A percentile compares a stretch with the other conserved stretches of the same genome.
Evolutionary conservation across 106 monocot genomes (phyloP).

Genomic region (Vanilla planifolia): DNA sequence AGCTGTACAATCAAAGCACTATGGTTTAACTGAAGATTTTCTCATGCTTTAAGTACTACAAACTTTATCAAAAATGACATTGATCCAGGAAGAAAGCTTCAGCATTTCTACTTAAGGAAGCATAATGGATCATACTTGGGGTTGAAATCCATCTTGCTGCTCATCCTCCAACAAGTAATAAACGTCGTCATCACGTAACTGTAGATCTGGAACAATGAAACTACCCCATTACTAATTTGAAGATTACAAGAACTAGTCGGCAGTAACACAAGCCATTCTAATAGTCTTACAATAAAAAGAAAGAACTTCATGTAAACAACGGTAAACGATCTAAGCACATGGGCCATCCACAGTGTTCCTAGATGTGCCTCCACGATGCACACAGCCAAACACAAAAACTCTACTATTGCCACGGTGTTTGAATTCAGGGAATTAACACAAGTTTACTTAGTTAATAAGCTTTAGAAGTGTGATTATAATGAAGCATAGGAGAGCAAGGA

Average conservation of each 20-base stretch:
- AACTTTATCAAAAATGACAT: background rate
- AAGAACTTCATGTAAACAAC: background rate
- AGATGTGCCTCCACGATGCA: background rate
- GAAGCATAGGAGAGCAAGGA: no score
- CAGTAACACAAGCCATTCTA: background rate
- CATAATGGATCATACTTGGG: constrained; percentile 23
- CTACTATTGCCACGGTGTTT: background rate
- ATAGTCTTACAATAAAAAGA: background rate
- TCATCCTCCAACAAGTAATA: constrained; percentile 71
- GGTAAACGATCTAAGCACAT: background rate
- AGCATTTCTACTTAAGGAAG: background rate
- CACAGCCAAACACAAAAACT: background rate
- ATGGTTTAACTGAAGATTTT: no score
- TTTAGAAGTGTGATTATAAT: no score
- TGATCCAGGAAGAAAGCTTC: background rate
- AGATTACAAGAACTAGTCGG: background rate
- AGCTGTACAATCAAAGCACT: no score
- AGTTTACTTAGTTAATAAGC: no score
- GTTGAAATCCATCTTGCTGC: constrained; percentile 26
- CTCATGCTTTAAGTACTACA: no score
- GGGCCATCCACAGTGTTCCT: background rate
- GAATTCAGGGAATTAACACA: no score
- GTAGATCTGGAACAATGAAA: constrained; percentile 47
- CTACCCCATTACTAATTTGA: background rate
- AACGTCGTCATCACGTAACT: constrained; percentile 82